Base-by-base conservation (phyloP, 176 grass and related monocot genomes). In the Ananas comosus region DNA sequence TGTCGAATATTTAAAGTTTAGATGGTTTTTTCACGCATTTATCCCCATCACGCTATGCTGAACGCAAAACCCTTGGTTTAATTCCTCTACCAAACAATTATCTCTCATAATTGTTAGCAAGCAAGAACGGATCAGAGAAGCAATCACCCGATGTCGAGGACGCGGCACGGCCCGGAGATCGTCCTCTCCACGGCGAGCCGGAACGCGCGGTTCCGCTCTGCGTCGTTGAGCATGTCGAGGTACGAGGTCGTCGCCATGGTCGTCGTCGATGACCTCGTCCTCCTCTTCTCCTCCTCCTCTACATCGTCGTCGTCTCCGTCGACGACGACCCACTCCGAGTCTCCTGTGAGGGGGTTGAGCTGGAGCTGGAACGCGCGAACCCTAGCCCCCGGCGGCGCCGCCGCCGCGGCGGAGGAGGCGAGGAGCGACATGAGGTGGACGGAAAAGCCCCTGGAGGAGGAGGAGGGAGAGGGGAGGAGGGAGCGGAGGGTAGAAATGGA, bases 141-240 rank as follows among this genome's bases (percentile, higher is more conserved):
- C 2, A 21, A 81, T 76, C 64, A 96, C 93, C 93, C 93, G 9
- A 96, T 96, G 82, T 96, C 88, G 52, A 96, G 86, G 79, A 96
- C 86, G 64, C 81, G 73, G 27, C 88, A 74, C n/a, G 88, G 93
- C 54, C 78, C 67, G 8, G 86, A 72, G 72, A 96, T 52, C 2
- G 86, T 71, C 54, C 83, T 85, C 10, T 83, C 81, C 66, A 96
- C 87, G 67, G 93, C 93, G 33, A 33, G 73, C 49, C 83, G 85
- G 83, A 76, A 96, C 11, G 88, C 92, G 24, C 73, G 51, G 72
- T 96, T 96, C 70, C 88, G 85, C 73, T 68, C 66, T 17, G 74
- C 24, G 71, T 96, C 92, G 50, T 96, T 96, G 73, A 96, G 92
- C 92, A 96, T 92, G 73, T 92, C 93, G 51, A 96, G 72, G 79